Conservation (phyloP, 768 basidiomycete genomes). For the Mrakia frigida region DNA sequence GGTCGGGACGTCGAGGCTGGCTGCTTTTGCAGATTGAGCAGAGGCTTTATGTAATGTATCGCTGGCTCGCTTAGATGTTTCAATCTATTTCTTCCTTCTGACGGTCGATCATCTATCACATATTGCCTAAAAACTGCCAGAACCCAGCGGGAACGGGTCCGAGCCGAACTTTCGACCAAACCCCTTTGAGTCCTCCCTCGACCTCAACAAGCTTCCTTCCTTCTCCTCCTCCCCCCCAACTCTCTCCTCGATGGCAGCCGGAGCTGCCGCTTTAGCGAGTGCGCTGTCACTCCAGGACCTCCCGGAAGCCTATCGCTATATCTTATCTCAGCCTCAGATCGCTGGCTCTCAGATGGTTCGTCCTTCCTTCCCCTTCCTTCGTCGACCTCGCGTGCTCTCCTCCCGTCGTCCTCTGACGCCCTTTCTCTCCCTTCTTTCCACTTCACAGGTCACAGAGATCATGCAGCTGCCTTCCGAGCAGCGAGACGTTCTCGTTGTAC, state of each 20-base stretch:
- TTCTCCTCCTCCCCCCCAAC: not conserved
- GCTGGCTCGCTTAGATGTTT: no score
- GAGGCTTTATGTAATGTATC: no score
- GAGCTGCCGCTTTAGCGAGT: not conserved
- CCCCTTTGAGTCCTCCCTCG: not conserved
- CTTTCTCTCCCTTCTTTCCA: not conserved
- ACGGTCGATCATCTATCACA: no score
- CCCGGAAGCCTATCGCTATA: slow-evolving; percentile 5
- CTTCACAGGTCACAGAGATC: slow-evolving; percentile 2
- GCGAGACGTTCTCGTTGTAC: slow-evolving; percentile 4
- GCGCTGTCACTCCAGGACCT: not conserved
- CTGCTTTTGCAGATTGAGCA: no score
- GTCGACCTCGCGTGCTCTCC: not conserved
- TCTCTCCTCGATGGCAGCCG: not conserved
- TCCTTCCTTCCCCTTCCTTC: not conserved
- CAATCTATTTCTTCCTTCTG: no score
- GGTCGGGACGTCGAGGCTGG: no score
- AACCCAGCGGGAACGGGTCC: no score
- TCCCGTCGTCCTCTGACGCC: not conserved
- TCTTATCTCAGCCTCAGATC: not conserved
- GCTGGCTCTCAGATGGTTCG: slow-evolving; percentile 1
- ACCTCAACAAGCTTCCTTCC: not conserved
- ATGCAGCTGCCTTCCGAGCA: slow-evolving; percentile 9
- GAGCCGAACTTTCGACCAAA: no score
- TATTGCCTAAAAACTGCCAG: no score